These are phyloP conservation scores for Euphorbia peplus DNA, from an alignment of 345 rosid genomes.

Conservation along the genomic window DNA sequence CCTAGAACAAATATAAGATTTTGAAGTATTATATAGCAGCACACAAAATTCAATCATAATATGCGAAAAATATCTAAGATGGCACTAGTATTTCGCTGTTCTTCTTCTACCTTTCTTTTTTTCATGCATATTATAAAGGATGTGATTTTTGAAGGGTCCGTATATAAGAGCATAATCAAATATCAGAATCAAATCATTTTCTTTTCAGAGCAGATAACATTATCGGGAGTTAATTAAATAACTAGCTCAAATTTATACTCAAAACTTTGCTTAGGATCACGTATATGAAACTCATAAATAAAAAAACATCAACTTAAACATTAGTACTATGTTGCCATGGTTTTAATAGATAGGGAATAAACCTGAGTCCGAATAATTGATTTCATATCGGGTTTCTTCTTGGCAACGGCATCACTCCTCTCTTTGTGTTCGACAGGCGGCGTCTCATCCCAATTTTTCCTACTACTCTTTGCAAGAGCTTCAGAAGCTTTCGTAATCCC, in stretches of 20 bases:
- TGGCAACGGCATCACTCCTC: slow-evolving; percentile 39
- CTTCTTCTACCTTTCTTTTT: too few relatives aligned
- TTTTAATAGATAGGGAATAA: not conserved
- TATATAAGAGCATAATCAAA: not conserved
- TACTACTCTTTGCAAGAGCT: slow-evolving; percentile 44
- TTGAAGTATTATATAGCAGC: not conserved
- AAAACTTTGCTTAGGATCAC: too few relatives aligned
- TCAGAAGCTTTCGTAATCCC: slow-evolving; percentile 76
- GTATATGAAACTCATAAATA: too few relatives aligned
- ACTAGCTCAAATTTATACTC: too few relatives aligned
- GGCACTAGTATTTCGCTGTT: too few relatives aligned
- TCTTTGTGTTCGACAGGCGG: slow-evolving; percentile 42
- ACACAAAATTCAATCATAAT: not conserved
- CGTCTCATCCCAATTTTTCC: slow-evolving; percentile 74
- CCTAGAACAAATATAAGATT: slow-evolving; percentile 42
- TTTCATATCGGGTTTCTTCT: slow-evolving; percentile 54
- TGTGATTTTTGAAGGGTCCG: not conserved
- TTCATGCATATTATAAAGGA: not conserved
- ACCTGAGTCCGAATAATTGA: slow-evolving; percentile 92
- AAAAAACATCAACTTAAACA: too few relatives aligned
- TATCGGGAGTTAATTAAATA: not conserved
- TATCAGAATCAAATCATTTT: not conserved
- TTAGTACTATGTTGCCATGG: too few relatives aligned
- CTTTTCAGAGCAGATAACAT: not conserved
- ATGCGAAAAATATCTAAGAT: not conserved